A percentile compares a stretch with the other conserved stretches of the same genome.
Evolutionary conservation across 2,329 filamentous ascomycete genomes (phyloP).

Genomic region (Xylariaceae sp.): DNA sequence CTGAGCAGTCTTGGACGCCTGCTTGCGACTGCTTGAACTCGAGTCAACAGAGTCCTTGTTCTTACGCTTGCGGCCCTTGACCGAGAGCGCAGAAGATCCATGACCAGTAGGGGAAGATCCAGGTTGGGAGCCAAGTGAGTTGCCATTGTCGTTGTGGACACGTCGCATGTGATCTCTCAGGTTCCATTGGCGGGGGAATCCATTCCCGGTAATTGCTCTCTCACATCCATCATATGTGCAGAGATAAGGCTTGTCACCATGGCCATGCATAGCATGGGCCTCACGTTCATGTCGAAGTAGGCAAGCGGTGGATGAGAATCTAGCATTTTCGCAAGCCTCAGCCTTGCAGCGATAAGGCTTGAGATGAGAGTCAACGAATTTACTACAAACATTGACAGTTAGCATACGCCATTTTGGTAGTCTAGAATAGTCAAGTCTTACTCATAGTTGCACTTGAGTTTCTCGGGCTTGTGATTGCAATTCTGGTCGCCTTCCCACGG

Average conservation of each 20-base stretch:
- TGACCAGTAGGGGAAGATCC: constrained; percentile 41
- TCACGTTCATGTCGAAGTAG: constrained; percentile 92
- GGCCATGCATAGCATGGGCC: constrained; percentile 92
- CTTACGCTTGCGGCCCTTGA: constrained; percentile 59
- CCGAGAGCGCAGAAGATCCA: constrained; percentile 30
- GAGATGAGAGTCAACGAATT: constrained; percentile 94
- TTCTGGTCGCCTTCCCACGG: constrained; percentile 69
- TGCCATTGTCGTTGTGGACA: constrained; percentile 69
- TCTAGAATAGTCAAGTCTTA: constrained; percentile 50
- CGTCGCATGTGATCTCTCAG: constrained; percentile 95
- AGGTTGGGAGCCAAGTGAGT: constrained; percentile 26
- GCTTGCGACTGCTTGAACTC: constrained; percentile 46
- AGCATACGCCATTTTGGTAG: constrained; percentile 2
- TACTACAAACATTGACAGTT: constrained; percentile 53
- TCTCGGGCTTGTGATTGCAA: constrained; percentile 89
- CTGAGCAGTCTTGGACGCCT: constrained; percentile 41
- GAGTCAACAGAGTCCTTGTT: constrained; percentile 45
- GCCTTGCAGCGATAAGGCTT: constrained; percentile 96
- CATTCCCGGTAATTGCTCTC: constrained; percentile 75
- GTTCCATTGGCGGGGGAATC: constrained; percentile 95
- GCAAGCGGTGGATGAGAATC: constrained; percentile 94
- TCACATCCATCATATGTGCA: constrained; percentile 89
- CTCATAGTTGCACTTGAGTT: constrained; percentile 99
- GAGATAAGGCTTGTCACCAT: constrained; percentile 87
- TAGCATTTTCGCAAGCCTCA: constrained; percentile 75